phyloP scores from a whole-genome alignment of 1,284 basidiomycete genomes.

The Gomphus bonarii region DNA sequence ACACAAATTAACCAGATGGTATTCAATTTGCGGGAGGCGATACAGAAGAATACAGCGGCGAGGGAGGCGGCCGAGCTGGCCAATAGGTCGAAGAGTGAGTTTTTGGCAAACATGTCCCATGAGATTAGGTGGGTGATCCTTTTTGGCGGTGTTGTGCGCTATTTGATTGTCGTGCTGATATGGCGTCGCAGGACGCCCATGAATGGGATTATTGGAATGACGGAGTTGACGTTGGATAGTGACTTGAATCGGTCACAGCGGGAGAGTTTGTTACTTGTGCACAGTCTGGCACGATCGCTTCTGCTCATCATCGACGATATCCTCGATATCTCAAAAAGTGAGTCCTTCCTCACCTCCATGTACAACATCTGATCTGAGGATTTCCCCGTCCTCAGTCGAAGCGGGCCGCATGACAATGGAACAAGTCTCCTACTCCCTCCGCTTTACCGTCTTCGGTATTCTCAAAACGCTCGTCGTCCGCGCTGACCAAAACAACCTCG shows the following conservation, averaged over 20 bases:
- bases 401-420: slow-evolving; percentile 99
- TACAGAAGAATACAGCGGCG: slow-evolving; percentile 98
- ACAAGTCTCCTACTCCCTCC: slow-evolving; percentile 94
- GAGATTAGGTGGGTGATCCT: slow-evolving; percentile 61
- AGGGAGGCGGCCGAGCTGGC: slow-evolving; percentile 95
- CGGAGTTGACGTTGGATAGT: slow-evolving; percentile 92
- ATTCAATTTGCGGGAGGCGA: slow-evolving; percentile 91
- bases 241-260: slow-evolving; percentile 83
- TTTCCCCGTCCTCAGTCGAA: too few relatives aligned
- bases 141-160: not conserved
- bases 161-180: not conserved
- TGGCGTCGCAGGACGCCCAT: slow-evolving; percentile 70
- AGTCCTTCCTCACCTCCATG: slow-evolving; percentile 24
- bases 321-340: slow-evolving; percentile 96
- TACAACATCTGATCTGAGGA: too few relatives aligned
- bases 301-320: slow-evolving; percentile 98
- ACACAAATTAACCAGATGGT: slow-evolving; percentile 99
- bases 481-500: slow-evolving; percentile 94
- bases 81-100: slow-evolving; percentile 95
- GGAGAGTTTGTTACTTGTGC: slow-evolving; percentile 93
- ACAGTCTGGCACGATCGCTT: slow-evolving; percentile 87
- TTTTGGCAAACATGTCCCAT: slow-evolving; percentile 96
- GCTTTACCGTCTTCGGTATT: slow-evolving; percentile 94
- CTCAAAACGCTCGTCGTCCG: slow-evolving; percentile 98
- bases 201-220: slow-evolving; percentile 99